These are phyloP conservation scores for Chlorella sorokiniana DNA, from an alignment of 139 green algal genomes.

Conservation along the genomic window DNA sequence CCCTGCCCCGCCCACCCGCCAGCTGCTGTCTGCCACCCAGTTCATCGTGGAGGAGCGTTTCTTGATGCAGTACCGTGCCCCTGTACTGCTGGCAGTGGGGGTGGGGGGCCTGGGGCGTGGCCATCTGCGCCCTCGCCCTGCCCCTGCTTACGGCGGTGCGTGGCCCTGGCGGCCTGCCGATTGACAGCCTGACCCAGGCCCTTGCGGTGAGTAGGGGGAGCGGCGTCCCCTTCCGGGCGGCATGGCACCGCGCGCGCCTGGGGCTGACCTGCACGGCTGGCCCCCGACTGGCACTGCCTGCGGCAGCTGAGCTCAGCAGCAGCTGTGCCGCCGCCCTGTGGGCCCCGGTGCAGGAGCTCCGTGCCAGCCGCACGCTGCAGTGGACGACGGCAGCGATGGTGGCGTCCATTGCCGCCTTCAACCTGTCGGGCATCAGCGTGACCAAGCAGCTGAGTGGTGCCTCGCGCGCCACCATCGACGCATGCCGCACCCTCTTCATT, in stretches of 20 bases:
- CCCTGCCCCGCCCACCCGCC: constrained; percentile 31
- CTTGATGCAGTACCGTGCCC: constrained; percentile 55
- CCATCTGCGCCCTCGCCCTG: constrained; percentile 65
- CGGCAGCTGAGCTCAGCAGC: not conserved
- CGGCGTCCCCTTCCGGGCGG: not conserved
- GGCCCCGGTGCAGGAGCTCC: constrained; percentile 11
- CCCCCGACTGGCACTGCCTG: too few relatives aligned
- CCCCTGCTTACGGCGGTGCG: constrained; percentile 60
- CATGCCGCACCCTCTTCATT: constrained; percentile 80
- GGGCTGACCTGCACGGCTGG: too few relatives aligned
- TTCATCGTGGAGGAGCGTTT: constrained; percentile 93
- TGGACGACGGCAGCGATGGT: constrained; percentile 43
- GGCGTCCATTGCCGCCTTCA: constrained; percentile 81
- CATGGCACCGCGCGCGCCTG: too few relatives aligned
- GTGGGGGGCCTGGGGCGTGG: constrained; percentile 80
- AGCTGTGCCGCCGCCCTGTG: not conserved
- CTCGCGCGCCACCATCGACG: constrained; percentile 81
- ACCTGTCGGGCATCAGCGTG: constrained; percentile 72
- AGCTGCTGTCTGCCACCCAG: constrained; percentile 67
- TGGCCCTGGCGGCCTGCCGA: constrained; percentile 49
- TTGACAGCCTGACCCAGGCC: constrained; percentile 60
- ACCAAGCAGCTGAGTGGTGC: constrained; percentile 76
- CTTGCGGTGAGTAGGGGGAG: not conserved
- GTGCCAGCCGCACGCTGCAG: constrained; percentile 24
- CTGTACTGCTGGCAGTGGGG: constrained; percentile 32